phyloP scores from a whole-genome alignment of 441 rosid genomes.

The Adansonia rubrostipa region DNA sequence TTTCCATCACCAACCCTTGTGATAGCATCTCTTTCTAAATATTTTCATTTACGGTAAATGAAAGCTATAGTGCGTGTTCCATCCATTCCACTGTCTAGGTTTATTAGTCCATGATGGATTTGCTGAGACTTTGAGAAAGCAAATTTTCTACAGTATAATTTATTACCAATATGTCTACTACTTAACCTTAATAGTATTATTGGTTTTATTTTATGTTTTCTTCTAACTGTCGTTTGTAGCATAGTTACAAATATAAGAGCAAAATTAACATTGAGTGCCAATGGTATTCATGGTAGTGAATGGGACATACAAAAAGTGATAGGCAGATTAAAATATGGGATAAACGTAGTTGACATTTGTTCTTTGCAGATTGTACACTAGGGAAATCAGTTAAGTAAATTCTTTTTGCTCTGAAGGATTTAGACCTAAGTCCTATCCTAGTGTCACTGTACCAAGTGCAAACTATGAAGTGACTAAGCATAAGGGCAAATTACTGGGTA shows the following conservation, averaged over 20 bases:
- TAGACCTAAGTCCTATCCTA: no score
- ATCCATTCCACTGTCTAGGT: no score
- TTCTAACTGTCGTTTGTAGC: not conserved
- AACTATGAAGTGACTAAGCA: no score
- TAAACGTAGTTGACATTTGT: not conserved
- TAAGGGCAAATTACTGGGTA: no score
- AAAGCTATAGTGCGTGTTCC: no score
- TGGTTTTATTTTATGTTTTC: constrained; percentile 6
- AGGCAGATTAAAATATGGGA: not conserved
- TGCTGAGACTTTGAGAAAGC: not conserved
- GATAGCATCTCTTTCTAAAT: no score
- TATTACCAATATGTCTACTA: not conserved
- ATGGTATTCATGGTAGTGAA: not conserved
- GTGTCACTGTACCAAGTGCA: no score
- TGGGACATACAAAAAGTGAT: not conserved
- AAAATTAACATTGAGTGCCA: not conserved
- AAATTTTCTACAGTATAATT: not conserved
- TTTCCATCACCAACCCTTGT: no score
- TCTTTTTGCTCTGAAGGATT: not conserved
- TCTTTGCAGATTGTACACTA: not conserved
- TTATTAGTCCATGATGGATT: not conserved
- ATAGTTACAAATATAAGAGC: not conserved
- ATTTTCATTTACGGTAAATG: no score
- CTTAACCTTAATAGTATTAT: not conserved
- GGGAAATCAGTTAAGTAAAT: not conserved